A percentile compares a stretch with the other conserved stretches of the same genome.
phyloP scores from a whole-genome alignment of 2,329 filamentous ascomycete species.

The Pseudogymnoascus sp. region DNA sequence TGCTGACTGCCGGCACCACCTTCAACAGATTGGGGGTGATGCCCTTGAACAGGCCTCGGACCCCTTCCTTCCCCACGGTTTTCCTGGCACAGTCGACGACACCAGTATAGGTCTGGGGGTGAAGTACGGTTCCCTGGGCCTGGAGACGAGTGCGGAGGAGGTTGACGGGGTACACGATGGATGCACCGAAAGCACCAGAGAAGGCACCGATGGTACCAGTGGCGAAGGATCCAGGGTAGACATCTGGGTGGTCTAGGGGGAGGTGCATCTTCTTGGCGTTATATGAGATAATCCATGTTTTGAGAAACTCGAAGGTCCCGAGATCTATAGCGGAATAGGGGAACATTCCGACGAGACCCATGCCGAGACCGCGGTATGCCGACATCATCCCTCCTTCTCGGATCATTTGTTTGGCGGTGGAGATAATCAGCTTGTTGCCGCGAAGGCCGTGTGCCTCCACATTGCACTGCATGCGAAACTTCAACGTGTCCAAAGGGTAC shows the following conservation, averaged over 20 bases:
- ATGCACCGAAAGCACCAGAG: conserved; percentile 84
- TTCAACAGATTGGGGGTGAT: conserved; percentile 92
- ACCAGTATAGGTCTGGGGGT: conserved; percentile 81
- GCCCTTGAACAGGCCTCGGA: conserved; percentile 85
- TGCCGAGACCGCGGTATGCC: conserved; percentile 86
- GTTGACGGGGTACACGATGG: conserved; percentile 92
- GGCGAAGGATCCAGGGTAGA: conserved; percentile 64
- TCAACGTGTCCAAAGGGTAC: conserved; percentile 50
- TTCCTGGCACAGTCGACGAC: conserved; percentile 81
- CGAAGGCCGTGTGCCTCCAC: conserved; percentile 77
- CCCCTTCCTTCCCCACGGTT: conserved; percentile 75
- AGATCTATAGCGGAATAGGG: conserved; percentile 96
- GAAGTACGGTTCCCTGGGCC: conserved; percentile 87
- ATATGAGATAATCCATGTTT: conserved; percentile 60
- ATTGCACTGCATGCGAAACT: conserved; percentile 83
- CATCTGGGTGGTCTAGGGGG: conserved; percentile 71
- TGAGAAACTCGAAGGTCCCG: conserved; percentile 88
- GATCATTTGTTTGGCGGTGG: conserved; percentile 83
- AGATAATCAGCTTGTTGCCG: conserved; percentile 72
- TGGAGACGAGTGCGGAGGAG: conserved; percentile 85
- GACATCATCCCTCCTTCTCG: conserved; percentile 61
- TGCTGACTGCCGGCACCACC: conserved; percentile 90
- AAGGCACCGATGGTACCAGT: conserved; percentile 86
- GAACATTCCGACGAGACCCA: conserved; percentile 94
- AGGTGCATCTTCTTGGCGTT: conserved; percentile 61